Conservation (phyloP, 345 rosid species). For the Pugionium dolabratum region DNA sequence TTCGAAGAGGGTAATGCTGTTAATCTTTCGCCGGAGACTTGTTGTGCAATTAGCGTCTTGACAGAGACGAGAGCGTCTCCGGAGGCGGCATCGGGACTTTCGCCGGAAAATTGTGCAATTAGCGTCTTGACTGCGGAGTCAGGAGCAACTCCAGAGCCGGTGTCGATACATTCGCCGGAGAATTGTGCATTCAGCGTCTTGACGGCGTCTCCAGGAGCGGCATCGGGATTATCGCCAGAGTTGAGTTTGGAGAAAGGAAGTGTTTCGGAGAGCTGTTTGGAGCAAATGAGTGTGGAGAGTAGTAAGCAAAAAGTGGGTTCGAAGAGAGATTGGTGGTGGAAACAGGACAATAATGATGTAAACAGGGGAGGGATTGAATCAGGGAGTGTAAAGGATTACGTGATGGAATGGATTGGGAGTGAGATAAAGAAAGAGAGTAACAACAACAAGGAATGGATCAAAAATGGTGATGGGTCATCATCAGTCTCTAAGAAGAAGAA, state of each 20-base stretch:
- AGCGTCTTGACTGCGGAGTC: neutral
- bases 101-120: constrained; percentile 27
- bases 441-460: constrained; percentile 33
- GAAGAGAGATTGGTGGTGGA: constrained; percentile 78
- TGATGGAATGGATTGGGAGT: constrained; percentile 81
- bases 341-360: constrained; percentile 58
- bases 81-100: neutral
- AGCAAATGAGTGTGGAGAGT: constrained; percentile 50
- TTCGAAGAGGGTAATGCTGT: constrained; percentile 49
- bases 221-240: constrained; percentile 45
- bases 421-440: constrained; percentile 69
- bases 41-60: constrained; percentile 44
- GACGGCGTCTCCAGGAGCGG: constrained; percentile 36
- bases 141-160: constrained; percentile 14
- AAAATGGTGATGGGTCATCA: constrained; percentile 37
- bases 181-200: constrained; percentile 43
- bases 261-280: constrained; percentile 48
- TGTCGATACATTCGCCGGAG: constrained; percentile 18
- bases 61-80: constrained; percentile 24
- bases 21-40: constrained; percentile 57
- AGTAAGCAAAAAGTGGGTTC: constrained; percentile 46
- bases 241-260: constrained; percentile 49
- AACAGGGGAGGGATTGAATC: constrained; percentile 51
- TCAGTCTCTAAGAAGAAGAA: constrained; percentile 46
- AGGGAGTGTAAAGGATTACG: constrained; percentile 76